These are phyloP conservation scores for Lenzites betulinus DNA, from an alignment of 768 basidiomycete genomes.

Conservation along the genomic window DNA sequence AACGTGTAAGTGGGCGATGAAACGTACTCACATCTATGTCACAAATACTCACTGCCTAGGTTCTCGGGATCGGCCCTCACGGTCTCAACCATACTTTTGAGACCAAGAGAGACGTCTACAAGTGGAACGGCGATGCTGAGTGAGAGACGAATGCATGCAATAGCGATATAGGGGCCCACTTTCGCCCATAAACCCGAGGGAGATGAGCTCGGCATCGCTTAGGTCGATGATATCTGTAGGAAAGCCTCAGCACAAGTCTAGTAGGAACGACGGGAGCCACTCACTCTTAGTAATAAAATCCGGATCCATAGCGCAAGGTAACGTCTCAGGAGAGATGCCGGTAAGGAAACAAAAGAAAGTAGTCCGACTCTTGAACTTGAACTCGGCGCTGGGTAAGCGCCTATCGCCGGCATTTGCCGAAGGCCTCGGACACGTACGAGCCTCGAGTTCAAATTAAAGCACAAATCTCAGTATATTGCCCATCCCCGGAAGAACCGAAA, in stretches of 20 bases:
- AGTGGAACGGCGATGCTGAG: conserved; percentile 25
- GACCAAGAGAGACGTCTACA: conserved; percentile 25
- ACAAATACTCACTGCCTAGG: conserved; percentile 27
- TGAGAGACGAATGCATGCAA: conserved; percentile 18
- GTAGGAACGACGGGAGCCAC: conserved; percentile 30
- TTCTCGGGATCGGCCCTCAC: conserved; percentile 28
- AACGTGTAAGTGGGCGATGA: conserved; percentile 26
- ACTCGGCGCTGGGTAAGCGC: no score
- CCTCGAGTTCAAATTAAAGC: no score
- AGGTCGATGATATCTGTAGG: conserved; percentile 32
- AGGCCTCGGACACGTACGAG: no score
- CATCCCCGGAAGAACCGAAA: background rate
- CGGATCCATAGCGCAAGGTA: conserved; percentile 17
- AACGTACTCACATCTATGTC: no score
- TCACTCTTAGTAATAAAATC: conserved; percentile 36
- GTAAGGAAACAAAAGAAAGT: no score
- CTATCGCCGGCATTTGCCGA: no score
- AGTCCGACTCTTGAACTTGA: no score
- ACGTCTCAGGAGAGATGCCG: no score
- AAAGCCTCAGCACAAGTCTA: conserved; percentile 31
- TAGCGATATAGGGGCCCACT: conserved; percentile 23
- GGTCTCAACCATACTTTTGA: conserved; percentile 4
- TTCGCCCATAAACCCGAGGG: conserved; percentile 24
- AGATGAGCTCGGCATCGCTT: conserved; percentile 17
- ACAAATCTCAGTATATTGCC: no score